Base-by-base conservation (phyloP, 306 rosid genomes). In the Vachellia collinsii region DNA sequence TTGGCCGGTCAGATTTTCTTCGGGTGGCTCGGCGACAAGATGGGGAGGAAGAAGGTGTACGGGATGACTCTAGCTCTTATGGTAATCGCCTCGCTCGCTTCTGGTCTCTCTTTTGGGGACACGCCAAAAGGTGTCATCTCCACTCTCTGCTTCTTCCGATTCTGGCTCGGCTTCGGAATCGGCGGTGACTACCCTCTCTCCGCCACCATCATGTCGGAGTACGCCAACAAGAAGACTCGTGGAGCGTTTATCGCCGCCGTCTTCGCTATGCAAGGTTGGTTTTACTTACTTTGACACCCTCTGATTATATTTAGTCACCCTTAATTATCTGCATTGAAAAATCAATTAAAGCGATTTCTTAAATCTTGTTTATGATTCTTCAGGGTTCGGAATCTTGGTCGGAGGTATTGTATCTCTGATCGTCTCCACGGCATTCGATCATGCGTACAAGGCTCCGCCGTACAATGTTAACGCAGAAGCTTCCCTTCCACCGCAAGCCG, bases 151-250 rank as follows among this genome's bases (percentile, higher is more conserved):
- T 88, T 86, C 75, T 88, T 88, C 63, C 72, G 86, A 3, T 88
- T 88, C 62, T 88, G 88, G 89, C 81, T 86, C 3, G 92, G 90
- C 1, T 88, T 88, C 22, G 87, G 92, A 3, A 77, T 88, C 58
- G 92, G 88, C 8, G 90, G 90, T 0, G 88, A 88, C 39, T 86
- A 84, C 74, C 90, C 90, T 0, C 85, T 88, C 46, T 88, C 92
- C 0, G 92, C 92, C 0, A 84, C 92, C 4, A 88, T 88, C 71
- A 88, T 88, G 92, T 86, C 90, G 0, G 82, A 86, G 63, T 86
- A 88, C 44, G 63, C 92, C n/a, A 81, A 84, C 42, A 88, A 86
- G 54, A 79, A 36, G 29, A 72, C 80, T 3, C 85, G 92, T 0
- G 92, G 88, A 0, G 78, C 85, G 5, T 86, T 88, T 11, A 85